Conservation (phyloP, 2,329 filamentous ascomycete species). For the Apiospora kogelbergensis region DNA sequence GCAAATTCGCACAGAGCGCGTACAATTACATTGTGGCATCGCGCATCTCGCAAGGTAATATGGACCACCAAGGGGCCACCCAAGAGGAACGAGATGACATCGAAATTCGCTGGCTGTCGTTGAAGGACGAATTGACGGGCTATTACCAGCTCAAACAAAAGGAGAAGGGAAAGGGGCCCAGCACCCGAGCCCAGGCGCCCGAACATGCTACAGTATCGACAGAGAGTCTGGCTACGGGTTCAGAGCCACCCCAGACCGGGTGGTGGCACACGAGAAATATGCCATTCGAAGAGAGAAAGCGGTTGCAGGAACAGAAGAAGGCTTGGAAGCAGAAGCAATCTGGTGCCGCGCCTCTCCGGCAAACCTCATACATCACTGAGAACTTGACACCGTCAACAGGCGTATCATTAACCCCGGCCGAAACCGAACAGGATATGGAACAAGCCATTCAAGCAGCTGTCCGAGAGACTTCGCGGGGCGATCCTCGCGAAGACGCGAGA, state of each 20-base stretch:
- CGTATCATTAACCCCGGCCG: constrained; percentile 14
- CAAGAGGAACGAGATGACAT: constrained; percentile 63
- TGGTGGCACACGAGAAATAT: constrained; percentile 50
- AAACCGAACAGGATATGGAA: constrained; percentile 64
- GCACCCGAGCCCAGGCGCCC: constrained; percentile 19
- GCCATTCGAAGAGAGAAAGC: constrained; percentile 52
- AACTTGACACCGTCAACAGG: constrained; percentile 19
- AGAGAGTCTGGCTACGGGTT: constrained; percentile 13
- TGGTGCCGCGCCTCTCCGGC: constrained; percentile 13
- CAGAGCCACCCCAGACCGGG: constrained; percentile 39
- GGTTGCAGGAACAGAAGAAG: constrained; percentile 47
- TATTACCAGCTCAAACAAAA: constrained; percentile 56
- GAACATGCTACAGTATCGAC: constrained; percentile 19
- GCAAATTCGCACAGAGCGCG: constrained; percentile 67
- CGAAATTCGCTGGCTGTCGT: constrained; percentile 62
- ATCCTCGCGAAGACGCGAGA: constrained; percentile 66
- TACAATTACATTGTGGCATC: constrained; percentile 80
- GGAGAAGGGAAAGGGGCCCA: constrained; percentile 37
- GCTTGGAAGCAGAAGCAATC: constrained; percentile 38
- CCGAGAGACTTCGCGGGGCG: constrained; percentile 66
- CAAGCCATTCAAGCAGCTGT: constrained; percentile 71
- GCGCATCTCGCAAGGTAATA: constrained; percentile 71
- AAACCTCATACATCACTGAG: constrained; percentile 18
- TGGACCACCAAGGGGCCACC: constrained; percentile 58
- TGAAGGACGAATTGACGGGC: constrained; percentile 59